Base-by-base conservation (phyloP, 2,329 filamentous ascomycete species). In the Colletotrichum tanaceti region DNA sequence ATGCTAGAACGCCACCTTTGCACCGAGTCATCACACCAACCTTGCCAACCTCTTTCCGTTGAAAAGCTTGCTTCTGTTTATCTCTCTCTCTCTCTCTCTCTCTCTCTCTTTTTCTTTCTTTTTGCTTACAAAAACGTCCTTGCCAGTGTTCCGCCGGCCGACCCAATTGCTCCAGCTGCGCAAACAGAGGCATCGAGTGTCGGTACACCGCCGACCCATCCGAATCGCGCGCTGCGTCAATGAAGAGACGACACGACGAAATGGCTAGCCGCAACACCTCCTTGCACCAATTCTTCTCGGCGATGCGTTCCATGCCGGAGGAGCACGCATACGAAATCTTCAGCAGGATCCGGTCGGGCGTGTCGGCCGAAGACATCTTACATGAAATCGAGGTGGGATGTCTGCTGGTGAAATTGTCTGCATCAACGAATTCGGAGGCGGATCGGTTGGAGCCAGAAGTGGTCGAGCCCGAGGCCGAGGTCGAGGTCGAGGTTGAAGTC, bases 91-190 rank as follows among this genome's bases (percentile, higher is more conserved):
- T 24, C 4, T 41, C 16, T 13, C 3, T 5, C n/a, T 41, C 16
- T 13, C 4, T 5, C 13, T 24, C 24, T 24, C 4, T 24, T 24
- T 41, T 41, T 13, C 3, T 5, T 13, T 11, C 2, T 20, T 7
- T 5, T 6, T 10, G n/a, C 58, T 65, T 22, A 65, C 39, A 24
- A 9, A 24, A 9, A 38, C 13, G 18, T n/a, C n/a, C 39, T 11
- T n/a, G 24, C 5, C 81, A 82, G 73, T 82, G 80, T 72, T 76
- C 81, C 57, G 80, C 79, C 74, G 78, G 78, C 70, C 78, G 79
- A 18, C 80, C 80, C 55, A 76, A 72, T 64, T 82, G 80, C 71
- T 76, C 78, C 46, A 74, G 78, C 59, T 82, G 80, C 70, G 52
- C 61, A 55, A 70, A 73, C 50, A 78, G 79, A 63, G 74, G 75